Evolutionary conservation across 129 eudicot species (phyloP).

Genomic region (Pseudognaphalium luteoalbum): DNA sequence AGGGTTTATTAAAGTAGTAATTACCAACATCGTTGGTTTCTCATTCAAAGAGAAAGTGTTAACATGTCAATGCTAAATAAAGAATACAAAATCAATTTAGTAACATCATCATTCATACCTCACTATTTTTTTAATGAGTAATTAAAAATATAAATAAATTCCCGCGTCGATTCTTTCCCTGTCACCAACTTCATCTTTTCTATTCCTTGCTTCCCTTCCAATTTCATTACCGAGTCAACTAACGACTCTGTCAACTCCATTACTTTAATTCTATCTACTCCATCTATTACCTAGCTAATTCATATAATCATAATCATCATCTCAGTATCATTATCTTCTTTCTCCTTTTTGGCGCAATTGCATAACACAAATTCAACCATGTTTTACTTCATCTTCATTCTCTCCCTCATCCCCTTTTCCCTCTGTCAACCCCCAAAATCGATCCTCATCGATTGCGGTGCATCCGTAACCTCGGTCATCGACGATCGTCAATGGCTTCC

Average conservation of each 20-base stretch:
- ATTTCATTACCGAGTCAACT: slow-evolving; percentile 42
- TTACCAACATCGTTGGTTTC: too few species aligned
- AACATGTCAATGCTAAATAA: too few species aligned
- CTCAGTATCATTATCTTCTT: neutral
- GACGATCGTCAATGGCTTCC: slow-evolving; percentile 57
- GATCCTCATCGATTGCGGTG: slow-evolving; percentile 65
- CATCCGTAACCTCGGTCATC: slow-evolving; percentile 33
- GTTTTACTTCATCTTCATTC: slow-evolving; percentile 31
- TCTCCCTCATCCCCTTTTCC: slow-evolving; percentile 44
- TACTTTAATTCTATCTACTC: slow-evolving; percentile 26
- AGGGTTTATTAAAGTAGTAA: too few species aligned
- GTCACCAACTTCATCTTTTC: slow-evolving; percentile 24
- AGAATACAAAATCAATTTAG: too few species aligned
- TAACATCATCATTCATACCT: neutral
- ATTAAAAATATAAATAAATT: neutral
- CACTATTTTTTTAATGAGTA: neutral
- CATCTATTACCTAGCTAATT: neutral
- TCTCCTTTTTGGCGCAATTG: neutral
- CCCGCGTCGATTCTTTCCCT: slow-evolving; percentile 40
- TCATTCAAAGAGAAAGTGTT: too few species aligned
- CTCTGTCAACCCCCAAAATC: slow-evolving; percentile 51
- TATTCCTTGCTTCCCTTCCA: slow-evolving; percentile 61
- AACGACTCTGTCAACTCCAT: slow-evolving; percentile 60
- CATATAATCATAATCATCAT: neutral
- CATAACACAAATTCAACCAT: slow-evolving; percentile 30